These are phyloP conservation scores for Colletotrichum sp. DNA, from an alignment of 2,329 filamentous ascomycete genomes.

Conservation along the genomic window DNA sequence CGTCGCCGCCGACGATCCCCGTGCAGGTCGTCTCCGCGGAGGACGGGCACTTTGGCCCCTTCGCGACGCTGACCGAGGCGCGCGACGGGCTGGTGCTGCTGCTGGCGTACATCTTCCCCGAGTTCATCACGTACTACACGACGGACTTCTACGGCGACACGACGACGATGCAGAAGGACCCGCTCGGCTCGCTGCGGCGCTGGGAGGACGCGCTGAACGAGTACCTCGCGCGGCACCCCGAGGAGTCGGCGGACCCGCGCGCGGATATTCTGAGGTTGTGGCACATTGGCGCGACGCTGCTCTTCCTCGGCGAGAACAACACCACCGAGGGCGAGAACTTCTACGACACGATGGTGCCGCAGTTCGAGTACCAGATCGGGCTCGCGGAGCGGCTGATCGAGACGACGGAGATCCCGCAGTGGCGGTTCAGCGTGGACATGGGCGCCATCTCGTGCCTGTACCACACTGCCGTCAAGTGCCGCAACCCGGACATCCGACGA, in stretches of 20 bases:
- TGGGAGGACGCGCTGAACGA: not conserved
- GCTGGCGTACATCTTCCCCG: not conserved
- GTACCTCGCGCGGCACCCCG: not conserved
- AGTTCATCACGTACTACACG: not conserved
- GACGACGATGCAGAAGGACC: not conserved
- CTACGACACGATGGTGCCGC: not conserved
- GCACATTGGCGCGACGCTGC: not conserved
- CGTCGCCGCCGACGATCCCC: not conserved
- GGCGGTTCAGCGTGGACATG: not conserved
- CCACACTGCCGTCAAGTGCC: conserved; percentile 1
- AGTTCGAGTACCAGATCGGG: not conserved
- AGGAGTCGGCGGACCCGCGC: not conserved
- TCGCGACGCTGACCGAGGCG: not conserved
- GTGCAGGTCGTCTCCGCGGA: not conserved
- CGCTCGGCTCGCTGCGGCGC: not conserved
- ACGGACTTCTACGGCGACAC: not conserved
- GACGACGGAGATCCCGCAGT: not conserved
- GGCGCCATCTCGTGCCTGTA: not conserved
- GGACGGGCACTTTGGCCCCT: not conserved
- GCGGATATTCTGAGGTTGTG: not conserved
- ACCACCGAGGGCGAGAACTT: not conserved
- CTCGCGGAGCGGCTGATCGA: not conserved
- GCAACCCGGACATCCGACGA: not conserved
- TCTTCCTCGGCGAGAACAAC: not conserved
- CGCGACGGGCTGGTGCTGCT: not conserved